These are phyloP conservation scores for Arthrobotrys iridis DNA, from an alignment of 2,329 filamentous ascomycete species.

Conservation along the genomic window DNA sequence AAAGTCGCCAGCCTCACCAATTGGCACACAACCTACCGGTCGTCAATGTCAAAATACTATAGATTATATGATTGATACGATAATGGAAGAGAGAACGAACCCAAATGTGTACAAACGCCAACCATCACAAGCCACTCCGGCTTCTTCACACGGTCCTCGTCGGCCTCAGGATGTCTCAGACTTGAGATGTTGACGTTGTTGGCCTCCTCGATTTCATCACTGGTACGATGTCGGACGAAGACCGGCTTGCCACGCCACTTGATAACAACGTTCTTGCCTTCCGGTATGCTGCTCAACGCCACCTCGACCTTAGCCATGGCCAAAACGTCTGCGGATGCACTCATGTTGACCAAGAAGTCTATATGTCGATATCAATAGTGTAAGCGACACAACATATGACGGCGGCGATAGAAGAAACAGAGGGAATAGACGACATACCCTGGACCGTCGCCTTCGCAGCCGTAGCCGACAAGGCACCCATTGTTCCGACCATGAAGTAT, in stretches of 20 bases:
- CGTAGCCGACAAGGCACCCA: conserved; percentile 90
- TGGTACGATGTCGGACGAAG: conserved; percentile 98
- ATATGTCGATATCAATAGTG: conserved; percentile 57
- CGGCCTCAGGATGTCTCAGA: conserved; percentile 89
- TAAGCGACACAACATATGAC: conserved; percentile 18
- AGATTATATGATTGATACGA: conserved; percentile 8
- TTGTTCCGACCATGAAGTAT: conserved; percentile 98
- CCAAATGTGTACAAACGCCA: conserved; percentile 98
- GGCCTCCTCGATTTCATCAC: conserved; percentile 91
- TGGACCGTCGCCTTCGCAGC: conserved; percentile 98
- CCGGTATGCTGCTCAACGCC: conserved; percentile 88
- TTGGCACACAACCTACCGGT: conserved; percentile 82
- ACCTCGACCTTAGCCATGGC: conserved; percentile 99
- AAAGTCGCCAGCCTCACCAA: conserved; percentile 96
- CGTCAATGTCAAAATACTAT: background rate
- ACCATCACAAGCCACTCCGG: conserved; percentile 99
- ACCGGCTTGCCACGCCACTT: conserved; percentile 99
- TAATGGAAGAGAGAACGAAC: background rate
- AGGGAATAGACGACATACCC: conserved; percentile 71
- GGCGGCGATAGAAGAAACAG: background rate
- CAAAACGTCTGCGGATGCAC: conserved; percentile 95
- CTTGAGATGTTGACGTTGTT: conserved; percentile 83
- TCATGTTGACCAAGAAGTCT: conserved; percentile 99
- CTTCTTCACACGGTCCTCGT: conserved; percentile 94
- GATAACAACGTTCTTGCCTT: conserved; percentile 99